A percentile compares a stretch with the other conserved stretches of the same genome.
Evolutionary conservation across 2,329 filamentous ascomycete species (phyloP).

Genomic region (Fusarium pseudoanthophilum): DNA sequence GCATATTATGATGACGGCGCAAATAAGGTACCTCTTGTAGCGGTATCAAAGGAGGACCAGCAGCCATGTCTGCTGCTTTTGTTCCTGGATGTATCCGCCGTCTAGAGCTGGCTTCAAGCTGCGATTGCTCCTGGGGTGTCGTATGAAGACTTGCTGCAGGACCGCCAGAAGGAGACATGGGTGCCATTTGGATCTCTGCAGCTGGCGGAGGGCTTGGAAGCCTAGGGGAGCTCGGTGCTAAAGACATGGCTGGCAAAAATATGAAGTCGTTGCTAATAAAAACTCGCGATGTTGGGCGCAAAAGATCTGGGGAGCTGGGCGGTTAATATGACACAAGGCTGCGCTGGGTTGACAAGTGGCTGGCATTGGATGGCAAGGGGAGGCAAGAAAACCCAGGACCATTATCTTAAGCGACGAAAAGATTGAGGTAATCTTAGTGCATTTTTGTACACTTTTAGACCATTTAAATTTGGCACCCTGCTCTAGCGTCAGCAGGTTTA

Average conservation of each 20-base stretch:
- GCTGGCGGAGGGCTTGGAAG: constrained; percentile 94
- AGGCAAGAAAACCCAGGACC: background rate
- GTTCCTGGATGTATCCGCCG: constrained; percentile 93
- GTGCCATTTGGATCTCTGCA: constrained; percentile 91
- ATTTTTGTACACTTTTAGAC: background rate
- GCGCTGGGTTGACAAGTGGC: constrained; percentile 25
- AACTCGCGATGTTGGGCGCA: constrained; percentile 23
- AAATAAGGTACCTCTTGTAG: constrained; percentile 74
- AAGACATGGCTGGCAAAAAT: constrained; percentile 57
- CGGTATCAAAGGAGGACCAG: constrained; percentile 88
- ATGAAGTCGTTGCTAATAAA: constrained; percentile 14
- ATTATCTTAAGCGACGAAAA: background rate
- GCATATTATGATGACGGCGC: background rate
- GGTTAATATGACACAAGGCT: constrained; percentile 33
- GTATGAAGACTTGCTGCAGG: constrained; percentile 63
- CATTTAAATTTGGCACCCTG: background rate
- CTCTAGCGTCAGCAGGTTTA: background rate
- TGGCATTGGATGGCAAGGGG: constrained; percentile 4
- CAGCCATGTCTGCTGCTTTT: constrained; percentile 90
- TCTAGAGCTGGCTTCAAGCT: constrained; percentile 77
- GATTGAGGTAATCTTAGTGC: background rate
- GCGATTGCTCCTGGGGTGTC: constrained; percentile 70
- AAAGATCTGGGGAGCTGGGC: constrained; percentile 24
- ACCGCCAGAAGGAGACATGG: constrained; percentile 76
- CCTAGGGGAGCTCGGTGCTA: constrained; percentile 83